Percentiles rank a stretch among this genome's conserved stretches.
Evolutionary conservation across 2,329 filamentous ascomycete species (phyloP).

Genomic region (Alternaria ethzedia): DNA sequence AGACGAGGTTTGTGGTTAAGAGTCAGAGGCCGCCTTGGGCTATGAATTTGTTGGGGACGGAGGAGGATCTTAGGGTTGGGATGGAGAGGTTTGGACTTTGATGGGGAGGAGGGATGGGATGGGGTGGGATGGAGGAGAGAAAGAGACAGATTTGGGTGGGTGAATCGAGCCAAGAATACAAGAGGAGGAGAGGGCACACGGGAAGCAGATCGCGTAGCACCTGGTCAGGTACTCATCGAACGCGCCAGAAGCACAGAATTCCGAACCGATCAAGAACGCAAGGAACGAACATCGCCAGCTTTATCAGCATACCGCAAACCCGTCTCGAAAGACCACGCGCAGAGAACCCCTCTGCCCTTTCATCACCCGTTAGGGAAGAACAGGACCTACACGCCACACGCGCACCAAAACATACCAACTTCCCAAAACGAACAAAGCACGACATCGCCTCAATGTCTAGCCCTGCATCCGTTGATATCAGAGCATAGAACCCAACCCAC

Average conservation of each 20-base stretch:
- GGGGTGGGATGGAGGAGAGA: neutral
- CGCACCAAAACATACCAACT: neutral
- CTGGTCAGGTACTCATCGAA: neutral
- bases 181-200: neutral
- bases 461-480: rapidly evolving
- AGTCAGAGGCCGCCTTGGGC: conserved; percentile 74
- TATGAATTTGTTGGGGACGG: conserved; percentile 77
- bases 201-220: neutral
- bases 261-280: neutral
- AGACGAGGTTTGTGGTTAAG: conserved; percentile 60
- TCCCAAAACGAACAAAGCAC: neutral
- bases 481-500: neutral
- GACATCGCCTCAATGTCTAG: neutral
- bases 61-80: conserved; percentile 67
- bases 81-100: conserved; percentile 37
- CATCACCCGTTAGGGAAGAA: neutral
- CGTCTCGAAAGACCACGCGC: neutral
- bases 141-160: neutral
- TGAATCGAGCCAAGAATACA: neutral
- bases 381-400: neutral
- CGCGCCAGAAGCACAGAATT: neutral
- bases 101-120: neutral
- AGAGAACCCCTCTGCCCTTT: neutral
- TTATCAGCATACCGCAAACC: neutral
- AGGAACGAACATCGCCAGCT: neutral